Percentiles rank a stretch among this genome's conserved stretches.
Conservation (phyloP, 495 filamentous ascomycete species). For the Talaromyces trachyspermus region DNA sequence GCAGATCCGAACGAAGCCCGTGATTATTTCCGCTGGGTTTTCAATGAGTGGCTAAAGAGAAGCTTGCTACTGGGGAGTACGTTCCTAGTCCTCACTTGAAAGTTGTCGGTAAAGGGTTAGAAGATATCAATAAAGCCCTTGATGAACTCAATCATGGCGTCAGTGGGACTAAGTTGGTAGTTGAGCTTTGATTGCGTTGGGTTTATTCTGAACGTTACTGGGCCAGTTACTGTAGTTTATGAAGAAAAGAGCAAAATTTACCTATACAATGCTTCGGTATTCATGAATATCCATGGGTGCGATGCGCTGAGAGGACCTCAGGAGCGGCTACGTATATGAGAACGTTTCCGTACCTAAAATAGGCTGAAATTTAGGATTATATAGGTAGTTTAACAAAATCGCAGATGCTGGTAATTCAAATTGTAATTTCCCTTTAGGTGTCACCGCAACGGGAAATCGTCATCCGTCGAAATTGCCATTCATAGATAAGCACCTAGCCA, state of each 20-base stretch:
- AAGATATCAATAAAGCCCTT: conserved; percentile 21
- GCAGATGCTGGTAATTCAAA: neutral
- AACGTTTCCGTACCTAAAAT: no score
- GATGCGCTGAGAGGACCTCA: no score
- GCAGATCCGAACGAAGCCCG: conserved; percentile 16
- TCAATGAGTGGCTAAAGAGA: conserved; percentile 33
- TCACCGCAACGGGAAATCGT: conserved; percentile 2
- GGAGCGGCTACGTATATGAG: no score
- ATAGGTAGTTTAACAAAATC: no score
- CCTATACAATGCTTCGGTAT: no score
- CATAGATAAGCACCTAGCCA: neutral
- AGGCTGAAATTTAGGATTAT: no score
- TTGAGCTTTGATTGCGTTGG: conserved; percentile 19
- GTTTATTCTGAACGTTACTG: no score
- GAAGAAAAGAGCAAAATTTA: no score
- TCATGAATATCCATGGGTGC: no score
- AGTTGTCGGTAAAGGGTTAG: conserved; percentile 26
- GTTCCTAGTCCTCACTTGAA: conserved; percentile 24
- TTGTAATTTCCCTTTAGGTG: conserved; percentile 1
- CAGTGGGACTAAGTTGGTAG: conserved; percentile 26
- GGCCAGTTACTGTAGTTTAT: no score
- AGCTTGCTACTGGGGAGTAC: conserved; percentile 21
- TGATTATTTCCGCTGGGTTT: conserved; percentile 23
- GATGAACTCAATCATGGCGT: conserved; percentile 28
- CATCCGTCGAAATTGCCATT: neutral